These are phyloP conservation scores for Coniochaeta hoffmannii DNA, from an alignment of 2,329 filamentous ascomycete genomes.

Conservation along the genomic window DNA sequence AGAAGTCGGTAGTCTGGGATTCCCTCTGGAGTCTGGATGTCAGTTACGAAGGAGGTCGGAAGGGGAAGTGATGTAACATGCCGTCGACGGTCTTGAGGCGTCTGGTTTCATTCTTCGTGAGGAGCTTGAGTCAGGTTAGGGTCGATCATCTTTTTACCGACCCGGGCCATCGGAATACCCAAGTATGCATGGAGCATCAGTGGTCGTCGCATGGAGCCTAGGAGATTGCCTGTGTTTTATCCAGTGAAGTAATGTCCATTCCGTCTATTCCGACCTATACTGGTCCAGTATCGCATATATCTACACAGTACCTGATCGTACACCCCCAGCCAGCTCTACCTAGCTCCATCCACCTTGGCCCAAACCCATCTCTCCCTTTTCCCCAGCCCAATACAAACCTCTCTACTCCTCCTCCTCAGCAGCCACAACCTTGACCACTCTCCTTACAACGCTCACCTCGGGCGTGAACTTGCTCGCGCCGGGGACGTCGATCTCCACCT, in stretches of 20 bases:
- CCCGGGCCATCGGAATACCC: background rate
- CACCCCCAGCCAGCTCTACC: background rate
- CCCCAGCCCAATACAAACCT: background rate
- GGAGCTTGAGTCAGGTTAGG: background rate
- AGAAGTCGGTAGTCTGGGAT: constrained; percentile 53
- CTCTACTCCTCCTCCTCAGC: constrained; percentile 10
- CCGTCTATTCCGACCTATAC: background rate
- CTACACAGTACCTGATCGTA: background rate
- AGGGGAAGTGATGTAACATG: constrained; percentile 5
- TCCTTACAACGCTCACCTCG: constrained; percentile 21
- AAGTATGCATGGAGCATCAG: background rate
- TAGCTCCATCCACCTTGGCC: background rate
- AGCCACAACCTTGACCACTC: constrained; percentile 26
- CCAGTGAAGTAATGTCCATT: background rate
- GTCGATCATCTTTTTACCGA: background rate
- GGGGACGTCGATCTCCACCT: constrained; percentile 26
- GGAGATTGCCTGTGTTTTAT: background rate
- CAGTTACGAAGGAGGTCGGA: constrained; percentile 39
- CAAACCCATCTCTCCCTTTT: background rate
- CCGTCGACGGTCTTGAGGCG: background rate
- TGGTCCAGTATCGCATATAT: background rate
- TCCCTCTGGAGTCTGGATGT: constrained; percentile 55
- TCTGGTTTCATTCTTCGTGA: background rate
- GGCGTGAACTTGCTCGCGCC: constrained; percentile 11
- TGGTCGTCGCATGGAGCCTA: background rate